These are phyloP conservation scores for Aspergillus bertholletiae DNA, from an alignment of 495 filamentous ascomycete genomes.

Conservation along the genomic window DNA sequence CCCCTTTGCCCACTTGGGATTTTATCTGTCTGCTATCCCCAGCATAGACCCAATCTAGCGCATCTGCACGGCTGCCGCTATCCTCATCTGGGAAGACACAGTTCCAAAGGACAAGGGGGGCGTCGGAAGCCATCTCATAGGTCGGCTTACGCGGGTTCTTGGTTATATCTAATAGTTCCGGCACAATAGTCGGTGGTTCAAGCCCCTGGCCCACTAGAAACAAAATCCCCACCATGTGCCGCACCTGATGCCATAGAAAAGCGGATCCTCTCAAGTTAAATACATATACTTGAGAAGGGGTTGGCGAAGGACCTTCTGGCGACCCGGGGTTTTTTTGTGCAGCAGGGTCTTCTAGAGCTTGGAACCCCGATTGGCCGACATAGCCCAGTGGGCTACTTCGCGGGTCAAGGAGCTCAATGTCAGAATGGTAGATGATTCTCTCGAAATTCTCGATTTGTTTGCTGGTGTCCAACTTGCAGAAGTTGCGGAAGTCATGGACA, in stretches of 20 bases:
- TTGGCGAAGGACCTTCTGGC: slow-evolving; percentile 13
- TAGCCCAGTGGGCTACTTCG: slow-evolving; percentile 41
- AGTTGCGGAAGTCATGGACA: slow-evolving; percentile 91
- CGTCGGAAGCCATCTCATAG: slow-evolving; percentile 87
- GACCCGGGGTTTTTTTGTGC: slow-evolving; percentile 14
- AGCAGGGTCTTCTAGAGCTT: slow-evolving; percentile 16
- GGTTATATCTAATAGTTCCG: slow-evolving; percentile 65
- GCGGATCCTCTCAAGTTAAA: slow-evolving; percentile 86
- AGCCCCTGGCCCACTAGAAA: slow-evolving; percentile 91
- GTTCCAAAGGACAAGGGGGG: slow-evolving; percentile 91
- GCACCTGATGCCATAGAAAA: slow-evolving; percentile 97
- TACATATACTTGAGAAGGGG: slow-evolving; percentile 68
- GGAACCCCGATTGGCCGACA: slow-evolving; percentile 32
- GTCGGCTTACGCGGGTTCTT: slow-evolving; percentile 68
- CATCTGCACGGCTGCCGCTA: slow-evolving; percentile 50
- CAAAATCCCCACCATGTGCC: slow-evolving; percentile 81
- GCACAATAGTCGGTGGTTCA: slow-evolving; percentile 68
- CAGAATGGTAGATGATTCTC: slow-evolving; percentile 69
- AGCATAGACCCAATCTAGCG: slow-evolving; percentile 75
- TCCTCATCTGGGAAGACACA: slow-evolving; percentile 75
- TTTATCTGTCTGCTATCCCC: slow-evolving; percentile 49
- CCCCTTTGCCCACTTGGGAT: slow-evolving; percentile 28
- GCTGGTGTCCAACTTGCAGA: slow-evolving; percentile 83
- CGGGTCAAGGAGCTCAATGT: slow-evolving; percentile 64
- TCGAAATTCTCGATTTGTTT: slow-evolving; percentile 84